Base-by-base conservation (phyloP, 1,284 basidiomycete species). In the Macrocystidia cucumis region DNA sequence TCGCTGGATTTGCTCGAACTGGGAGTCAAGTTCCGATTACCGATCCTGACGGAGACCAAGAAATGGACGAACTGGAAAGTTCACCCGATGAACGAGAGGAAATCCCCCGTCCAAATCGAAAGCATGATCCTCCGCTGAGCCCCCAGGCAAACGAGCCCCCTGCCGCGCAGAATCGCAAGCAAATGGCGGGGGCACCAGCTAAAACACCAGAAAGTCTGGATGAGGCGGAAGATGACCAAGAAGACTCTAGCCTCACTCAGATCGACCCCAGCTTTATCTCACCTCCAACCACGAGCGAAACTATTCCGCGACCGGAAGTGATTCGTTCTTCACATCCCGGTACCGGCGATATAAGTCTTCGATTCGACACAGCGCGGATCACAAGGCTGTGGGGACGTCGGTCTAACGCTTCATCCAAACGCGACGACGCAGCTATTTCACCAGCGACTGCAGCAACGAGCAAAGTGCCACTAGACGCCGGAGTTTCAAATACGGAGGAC, bases 401-500 rank as follows among this genome's bases (percentile, higher is more conserved):
- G 29, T n/a, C 17, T 9, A 27, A 16, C 7, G n/a, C 3, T 7
- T n/a, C 25, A 5, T 7, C n/a, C n/a, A n/a, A n/a, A n/a, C n/a
- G n/a, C n/a, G n/a, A n/a, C n/a, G n/a, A n/a, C n/a, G n/a, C 29
- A 11, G 4, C 11, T 30, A 11, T 18, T n/a, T 11, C 29, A 13
- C n/a, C 9, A n/a, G 29, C 29, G 11, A 16, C 11, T 9, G 29
- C n/a, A 14, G 4, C 14, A 5, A 8, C 29, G 14, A 25, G 27
- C 21, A 39, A 35, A 11, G 42, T 56, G 4, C 34, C 54, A 51
- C 56, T 52, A 1, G 72, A 68, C 7, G 86, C 84, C 1, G 75
- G 85, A 2, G 59, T 90, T 0, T 53, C 63, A 0, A 79, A 78
- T 30, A 61, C 65, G 2, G 70, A 79, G 29, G 67, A 81, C 30